phyloP scores from a whole-genome alignment of 2,329 filamentous ascomycete species.

The Scopulariopsis brevicaulis region DNA sequence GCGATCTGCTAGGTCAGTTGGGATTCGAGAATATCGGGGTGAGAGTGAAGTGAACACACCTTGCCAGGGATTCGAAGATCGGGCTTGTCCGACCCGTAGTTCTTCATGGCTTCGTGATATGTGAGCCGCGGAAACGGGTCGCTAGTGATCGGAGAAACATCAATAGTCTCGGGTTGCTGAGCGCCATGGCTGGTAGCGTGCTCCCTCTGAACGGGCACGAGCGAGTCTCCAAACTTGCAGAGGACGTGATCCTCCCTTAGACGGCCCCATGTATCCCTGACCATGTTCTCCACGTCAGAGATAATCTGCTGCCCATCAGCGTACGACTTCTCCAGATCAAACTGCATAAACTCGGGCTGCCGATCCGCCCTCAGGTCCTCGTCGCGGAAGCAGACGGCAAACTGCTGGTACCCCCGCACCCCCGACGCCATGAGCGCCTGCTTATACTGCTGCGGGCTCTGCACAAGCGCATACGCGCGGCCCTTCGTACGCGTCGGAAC shows the following conservation, averaged over 20 bases:
- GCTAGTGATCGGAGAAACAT: constrained; percentile 12
- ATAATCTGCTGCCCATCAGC: constrained; percentile 62
- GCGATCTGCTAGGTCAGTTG: not conserved
- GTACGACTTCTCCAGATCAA: constrained; percentile 93
- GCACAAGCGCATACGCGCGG: constrained; percentile 79
- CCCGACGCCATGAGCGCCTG: constrained; percentile 94
- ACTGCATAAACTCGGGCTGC: constrained; percentile 94
- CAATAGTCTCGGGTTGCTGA: not conserved
- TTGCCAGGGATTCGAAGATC: constrained; percentile 66
- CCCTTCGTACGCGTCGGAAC: constrained; percentile 74
- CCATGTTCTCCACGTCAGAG: constrained; percentile 27
- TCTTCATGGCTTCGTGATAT: constrained; percentile 68
- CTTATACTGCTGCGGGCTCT: constrained; percentile 98
- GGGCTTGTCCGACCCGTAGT: constrained; percentile 85
- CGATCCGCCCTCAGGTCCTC: constrained; percentile 87
- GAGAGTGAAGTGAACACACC: constrained; percentile 25
- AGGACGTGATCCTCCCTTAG: constrained; percentile 24
- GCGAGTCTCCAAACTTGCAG: constrained; percentile 15
- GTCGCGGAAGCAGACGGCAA: constrained; percentile 90
- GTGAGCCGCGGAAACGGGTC: constrained; percentile 46
- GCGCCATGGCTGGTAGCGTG: not conserved
- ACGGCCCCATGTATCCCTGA: constrained; percentile 1
- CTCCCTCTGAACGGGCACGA: constrained; percentile 14
- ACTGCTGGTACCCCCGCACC: constrained; percentile 74
- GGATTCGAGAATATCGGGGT: not conserved